phyloP scores from a whole-genome alignment of 352 stramenopile genomes.

The Pythium aphanidermatum region DNA sequence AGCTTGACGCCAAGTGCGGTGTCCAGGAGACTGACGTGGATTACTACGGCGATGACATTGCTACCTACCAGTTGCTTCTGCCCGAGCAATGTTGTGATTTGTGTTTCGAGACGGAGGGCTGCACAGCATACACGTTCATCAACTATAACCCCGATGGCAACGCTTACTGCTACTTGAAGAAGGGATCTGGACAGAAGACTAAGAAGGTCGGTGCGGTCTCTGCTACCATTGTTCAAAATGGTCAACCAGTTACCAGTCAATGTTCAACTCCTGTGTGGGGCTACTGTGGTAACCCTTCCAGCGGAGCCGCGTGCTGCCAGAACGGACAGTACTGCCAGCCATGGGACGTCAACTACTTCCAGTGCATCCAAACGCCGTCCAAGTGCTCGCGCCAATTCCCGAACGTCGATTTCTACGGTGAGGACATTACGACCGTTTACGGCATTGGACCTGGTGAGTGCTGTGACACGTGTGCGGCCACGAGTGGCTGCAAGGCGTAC shows the following conservation, averaged over 20 bases:
- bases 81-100: slow-evolving; percentile 32
- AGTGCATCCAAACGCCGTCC: slow-evolving; percentile 16
- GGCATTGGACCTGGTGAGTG: slow-evolving; percentile 13
- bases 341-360: slow-evolving; percentile 18
- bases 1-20: slow-evolving; percentile 21
- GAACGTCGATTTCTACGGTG: slow-evolving; percentile 19
- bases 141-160: slow-evolving; percentile 39
- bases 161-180: slow-evolving; percentile 43
- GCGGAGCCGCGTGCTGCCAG: slow-evolving; percentile 15
- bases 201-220: slow-evolving; percentile 15
- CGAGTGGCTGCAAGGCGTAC: slow-evolving; percentile 24
- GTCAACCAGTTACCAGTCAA: too few species aligned
- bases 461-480: slow-evolving; percentile 20
- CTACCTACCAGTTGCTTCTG: slow-evolving; percentile 26
- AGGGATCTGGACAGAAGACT: slow-evolving; percentile 7
- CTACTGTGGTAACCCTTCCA: neutral
- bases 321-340: slow-evolving; percentile 23
- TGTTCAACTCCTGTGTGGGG: slow-evolving; percentile 4
- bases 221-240: slow-evolving; percentile 6
- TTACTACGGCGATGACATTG: slow-evolving; percentile 36
- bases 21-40: slow-evolving; percentile 32
- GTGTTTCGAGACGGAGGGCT: slow-evolving; percentile 29
- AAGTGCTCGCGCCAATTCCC: slow-evolving; percentile 21
- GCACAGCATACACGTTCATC: slow-evolving; percentile 43
- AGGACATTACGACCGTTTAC: slow-evolving; percentile 13